Base-by-base conservation (phyloP, 495 filamentous ascomycete species). In the Podospora sp. region DNA sequence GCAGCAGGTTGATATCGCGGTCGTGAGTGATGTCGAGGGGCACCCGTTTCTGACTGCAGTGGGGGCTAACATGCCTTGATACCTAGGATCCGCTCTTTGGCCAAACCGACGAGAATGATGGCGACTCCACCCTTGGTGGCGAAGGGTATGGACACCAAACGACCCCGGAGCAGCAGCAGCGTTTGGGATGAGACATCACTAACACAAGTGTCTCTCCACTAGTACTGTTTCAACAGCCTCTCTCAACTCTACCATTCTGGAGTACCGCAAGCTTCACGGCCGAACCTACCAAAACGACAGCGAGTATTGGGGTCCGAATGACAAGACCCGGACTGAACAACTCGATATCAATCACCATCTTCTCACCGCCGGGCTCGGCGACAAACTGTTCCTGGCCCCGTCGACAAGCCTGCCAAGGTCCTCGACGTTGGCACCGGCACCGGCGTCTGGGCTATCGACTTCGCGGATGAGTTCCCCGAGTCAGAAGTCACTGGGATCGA, bases 361-460 rank as follows among this genome's bases (percentile, higher is more conserved):
- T 0, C 14, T 62, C 18, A 51, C 46, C 25, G 14, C 27, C n/a
- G 46, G 40, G 3, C 75, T 70, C 25, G 66, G 75, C 12, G 77
- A 73, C 21, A 78, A 78, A 55, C 66, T 89, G 2, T 84, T 70
- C 75, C 86, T 60, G 82, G 86, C 0, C 86, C 87, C 12, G 71
- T 88, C 3, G 52, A 72, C 29, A 71, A 83, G 21, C 83, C 85
- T 5, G 71, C 81, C 60, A 73, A 74, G 51, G 84, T 89, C 24
- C 81, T 90, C 22, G 87, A 89, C 71, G 79, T 89, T 35, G 86
- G 87, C 46, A 87, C 85, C 5, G 86, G 88, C 7, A 88, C 86
- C 85, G 88, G 9, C 14, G 88, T 88, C 67, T 90, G 88, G 86
- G 82, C 85, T 6, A 87, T 89, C 67, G 87, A 89, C 66, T 85